Percentiles rank a stretch among this genome's conserved stretches.
Evolutionary conservation across 768 basidiomycete genomes (phyloP).

Genomic region (Atractiella rhizophila): DNA sequence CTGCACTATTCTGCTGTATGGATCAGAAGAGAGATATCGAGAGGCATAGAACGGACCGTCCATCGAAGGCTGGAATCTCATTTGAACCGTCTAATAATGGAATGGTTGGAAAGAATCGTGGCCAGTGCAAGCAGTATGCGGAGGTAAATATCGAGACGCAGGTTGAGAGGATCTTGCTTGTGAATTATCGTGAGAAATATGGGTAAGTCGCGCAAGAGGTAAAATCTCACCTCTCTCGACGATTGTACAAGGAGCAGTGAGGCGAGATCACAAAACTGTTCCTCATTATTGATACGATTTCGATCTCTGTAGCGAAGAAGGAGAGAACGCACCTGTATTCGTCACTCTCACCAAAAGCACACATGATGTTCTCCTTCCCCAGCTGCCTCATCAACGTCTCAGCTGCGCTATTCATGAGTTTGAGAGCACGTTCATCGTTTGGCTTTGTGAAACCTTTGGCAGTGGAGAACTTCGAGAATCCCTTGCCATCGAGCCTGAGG

Average conservation of each 20-base stretch:
- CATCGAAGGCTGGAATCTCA: conserved; percentile 76
- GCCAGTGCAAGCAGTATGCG: conserved; percentile 67
- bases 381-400: conserved; percentile 9
- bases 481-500: conserved; percentile 69
- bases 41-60: conserved; percentile 38
- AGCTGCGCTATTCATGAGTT: conserved; percentile 82
- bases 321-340: conserved; percentile 50
- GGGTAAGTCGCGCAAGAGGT: too few species aligned
- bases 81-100: conserved; percentile 32
- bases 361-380: conserved; percentile 52
- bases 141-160: conserved; percentile 74
- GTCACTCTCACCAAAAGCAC: conserved; percentile 89
- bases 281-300: neutral
- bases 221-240: conserved; percentile 37
- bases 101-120: conserved; percentile 43
- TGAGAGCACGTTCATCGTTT: conserved; percentile 62
- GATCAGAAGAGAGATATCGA: neutral
- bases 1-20: conserved; percentile 10
- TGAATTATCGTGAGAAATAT: neutral
- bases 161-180: conserved; percentile 57
- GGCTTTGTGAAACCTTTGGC: conserved; percentile 63
- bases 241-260: conserved; percentile 50
- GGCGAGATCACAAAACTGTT: conserved; percentile 65
- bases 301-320: neutral
- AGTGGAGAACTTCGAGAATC: conserved; percentile 80